Percentiles rank a stretch among this genome's conserved stretches.
Evolutionary conservation across 148 eudicot genomes (phyloP).

Genomic region (Bassia scoparia): DNA sequence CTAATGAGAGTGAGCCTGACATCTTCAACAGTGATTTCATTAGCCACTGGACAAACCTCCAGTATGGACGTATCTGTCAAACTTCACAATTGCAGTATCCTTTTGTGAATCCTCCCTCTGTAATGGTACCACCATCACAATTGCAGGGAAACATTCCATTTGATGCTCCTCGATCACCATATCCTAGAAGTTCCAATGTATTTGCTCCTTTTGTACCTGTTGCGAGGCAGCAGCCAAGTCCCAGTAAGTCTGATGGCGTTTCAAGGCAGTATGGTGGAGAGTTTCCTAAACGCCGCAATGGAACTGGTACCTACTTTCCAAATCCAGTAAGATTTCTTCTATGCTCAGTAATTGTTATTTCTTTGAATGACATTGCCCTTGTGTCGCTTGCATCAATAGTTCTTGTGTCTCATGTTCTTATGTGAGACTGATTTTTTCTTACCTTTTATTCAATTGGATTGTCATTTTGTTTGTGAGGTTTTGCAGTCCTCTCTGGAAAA

Average conservation of each 20-base stretch:
- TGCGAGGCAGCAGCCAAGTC: constrained; percentile 36
- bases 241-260: constrained; percentile 29
- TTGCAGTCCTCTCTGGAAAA: not conserved
- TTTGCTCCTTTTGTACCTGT: constrained; percentile 29
- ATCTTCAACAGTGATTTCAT: constrained; percentile 49
- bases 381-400: not conserved
- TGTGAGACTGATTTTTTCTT: not conserved
- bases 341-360: not conserved
- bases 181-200: constrained; percentile 23
- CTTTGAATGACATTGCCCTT: not conserved
- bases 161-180: constrained; percentile 31
- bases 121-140: constrained; percentile 34
- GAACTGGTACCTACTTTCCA: constrained; percentile 65
- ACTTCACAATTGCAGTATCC: constrained; percentile 32
- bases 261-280: constrained; percentile 37
- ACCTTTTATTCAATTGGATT: not conserved
- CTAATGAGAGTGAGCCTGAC: constrained; percentile 39
- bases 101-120: constrained; percentile 30
- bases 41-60: constrained; percentile 56
- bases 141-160: constrained; percentile 32
- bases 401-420: not conserved
- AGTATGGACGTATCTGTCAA: constrained; percentile 54
- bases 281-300: constrained; percentile 40
- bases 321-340: constrained; percentile 40
- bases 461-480: not conserved